These are phyloP conservation scores for Xylaria multiplex DNA, from an alignment of 2,329 filamentous ascomycete species.

Conservation along the genomic window DNA sequence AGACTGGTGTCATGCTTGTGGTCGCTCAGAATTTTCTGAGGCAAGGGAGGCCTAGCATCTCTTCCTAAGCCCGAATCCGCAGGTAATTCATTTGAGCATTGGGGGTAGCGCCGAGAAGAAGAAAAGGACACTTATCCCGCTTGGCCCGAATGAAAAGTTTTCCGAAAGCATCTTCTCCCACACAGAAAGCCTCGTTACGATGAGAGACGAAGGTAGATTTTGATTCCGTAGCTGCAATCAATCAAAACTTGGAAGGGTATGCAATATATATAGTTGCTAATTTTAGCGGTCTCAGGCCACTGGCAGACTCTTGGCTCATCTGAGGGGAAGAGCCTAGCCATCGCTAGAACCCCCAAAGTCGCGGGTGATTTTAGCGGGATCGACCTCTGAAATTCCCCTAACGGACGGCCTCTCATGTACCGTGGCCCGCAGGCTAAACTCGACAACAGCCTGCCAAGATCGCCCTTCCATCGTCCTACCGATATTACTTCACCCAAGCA, in stretches of 20 bases:
- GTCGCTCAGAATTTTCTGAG: constrained; percentile 3
- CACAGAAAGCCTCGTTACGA: neutral
- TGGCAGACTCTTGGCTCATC: constrained; percentile 26
- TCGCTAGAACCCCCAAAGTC: constrained; percentile 8
- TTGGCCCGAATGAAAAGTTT: constrained; percentile 8
- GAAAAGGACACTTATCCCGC: constrained; percentile 25
- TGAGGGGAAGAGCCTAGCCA: constrained; percentile 18
- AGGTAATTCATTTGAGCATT: neutral
- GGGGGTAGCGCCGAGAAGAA: constrained; percentile 17
- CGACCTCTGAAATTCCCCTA: constrained; percentile 31
- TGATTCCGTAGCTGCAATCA: constrained; percentile 26
- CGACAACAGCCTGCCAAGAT: constrained; percentile 37
- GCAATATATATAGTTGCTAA: constrained; percentile 37
- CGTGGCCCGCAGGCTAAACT: constrained; percentile 43
- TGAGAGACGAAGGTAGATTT: neutral
- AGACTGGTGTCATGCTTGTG: constrained; percentile 12
- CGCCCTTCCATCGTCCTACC: constrained; percentile 14
- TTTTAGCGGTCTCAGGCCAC: constrained; percentile 31
- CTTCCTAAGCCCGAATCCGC: neutral
- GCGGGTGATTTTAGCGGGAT: constrained; percentile 26
- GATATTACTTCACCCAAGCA: constrained; percentile 19
- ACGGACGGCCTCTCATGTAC: constrained; percentile 37
- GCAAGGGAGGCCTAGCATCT: constrained; percentile 9
- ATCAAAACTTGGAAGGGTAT: constrained; percentile 26
- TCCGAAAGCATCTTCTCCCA: constrained; percentile 4